phyloP scores from a whole-genome alignment of 1,139 yeast species.

The Candida glucosophila region DNA sequence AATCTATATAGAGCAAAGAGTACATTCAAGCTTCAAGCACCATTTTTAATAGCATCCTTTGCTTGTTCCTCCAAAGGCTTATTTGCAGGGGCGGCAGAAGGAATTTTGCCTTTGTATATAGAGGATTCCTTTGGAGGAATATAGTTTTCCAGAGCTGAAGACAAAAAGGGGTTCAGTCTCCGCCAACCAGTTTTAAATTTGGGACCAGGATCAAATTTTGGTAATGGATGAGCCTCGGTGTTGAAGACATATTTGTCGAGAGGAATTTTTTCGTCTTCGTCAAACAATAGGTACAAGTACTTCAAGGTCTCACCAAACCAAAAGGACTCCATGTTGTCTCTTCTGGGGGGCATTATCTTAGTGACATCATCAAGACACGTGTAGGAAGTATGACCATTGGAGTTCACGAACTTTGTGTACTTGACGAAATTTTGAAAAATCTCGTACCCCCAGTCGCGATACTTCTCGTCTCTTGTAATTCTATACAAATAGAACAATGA shows the following conservation, averaged over 20 bases:
- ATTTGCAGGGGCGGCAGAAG: constrained; percentile 38
- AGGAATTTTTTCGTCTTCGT: constrained; percentile 49
- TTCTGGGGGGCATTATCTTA: constrained; percentile 40
- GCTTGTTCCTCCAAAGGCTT: constrained; percentile 31
- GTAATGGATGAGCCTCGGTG: constrained; percentile 92
- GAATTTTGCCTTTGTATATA: constrained; percentile 26
- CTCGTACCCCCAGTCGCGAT: constrained; percentile 87
- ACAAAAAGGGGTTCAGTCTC: too few species aligned
- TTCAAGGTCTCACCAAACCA: constrained; percentile 94
- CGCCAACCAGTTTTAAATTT: constrained; percentile 62
- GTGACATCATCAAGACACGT: constrained; percentile 64
- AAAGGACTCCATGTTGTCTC: constrained; percentile 84
- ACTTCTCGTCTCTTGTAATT: constrained; percentile 71
- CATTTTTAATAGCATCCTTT: constrained; percentile 25
- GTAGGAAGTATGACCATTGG: constrained; percentile 51
- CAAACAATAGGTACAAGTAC: constrained; percentile 76
- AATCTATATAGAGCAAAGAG: too few species aligned
- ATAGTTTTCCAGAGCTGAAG: too few species aligned
- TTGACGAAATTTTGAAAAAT: constrained; percentile 66
- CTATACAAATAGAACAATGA: constrained; percentile 75
- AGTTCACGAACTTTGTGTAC: constrained; percentile 43
- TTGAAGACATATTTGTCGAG: constrained; percentile 71
- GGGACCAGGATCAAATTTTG: constrained; percentile 50
- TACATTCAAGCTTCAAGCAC: constrained; percentile 21
- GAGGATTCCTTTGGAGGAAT: too few species aligned